Base-by-base conservation (phyloP, 2,329 filamentous ascomycete species). In the Cercospora sp. region DNA sequence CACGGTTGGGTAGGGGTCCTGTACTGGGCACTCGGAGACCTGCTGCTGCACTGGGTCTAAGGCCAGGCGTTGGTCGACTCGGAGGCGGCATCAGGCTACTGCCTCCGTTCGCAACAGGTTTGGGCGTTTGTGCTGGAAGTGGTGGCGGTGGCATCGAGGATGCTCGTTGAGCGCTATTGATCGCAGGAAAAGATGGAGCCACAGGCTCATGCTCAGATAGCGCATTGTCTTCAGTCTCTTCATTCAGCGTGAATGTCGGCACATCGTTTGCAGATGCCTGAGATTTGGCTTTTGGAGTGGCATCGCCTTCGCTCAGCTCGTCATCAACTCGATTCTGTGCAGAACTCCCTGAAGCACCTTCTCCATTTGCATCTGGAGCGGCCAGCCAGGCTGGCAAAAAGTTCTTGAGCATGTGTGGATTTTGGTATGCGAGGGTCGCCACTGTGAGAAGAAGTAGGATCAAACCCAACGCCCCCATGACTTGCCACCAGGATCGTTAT, bases 1-100 rank as follows among this genome's bases (percentile, higher is more conserved):
- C 80, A 68, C 80, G 78, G 72, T 83, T 82, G 10, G 83, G 81
- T 42, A 84, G 77, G 16, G 83, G 87, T 10, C 84, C 86, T 5
- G 77, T 81, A 1, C 79, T 76, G 12, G 82, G 81, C 1, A 81
- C 75, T 20, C 80, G 81, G 58, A 83, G 75, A 7, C 79, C 79
- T 36, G 80, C 68, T 28, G 79, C 75, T 69, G 80, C 75, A 60
- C 68, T 72, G 45, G 66, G 65, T 58, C 67, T 74, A 13, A 69
- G 67, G 28, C 71, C 66, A 30, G 71, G 67, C 6, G 60, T 48
- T 45, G 65, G 42, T 39, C 72, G 70, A 26, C 70, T 48, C 18
- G 75, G 75, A 31, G 77, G 75, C 33, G 76, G 72, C 75, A 77
- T 77, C 3, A 77, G 71, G 45, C 70, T 67, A 28, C 67, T 66